Evolutionary conservation across 805 yeast species (phyloP).

Genomic region (Cyberlindnera xishuangbannaensis): DNA sequence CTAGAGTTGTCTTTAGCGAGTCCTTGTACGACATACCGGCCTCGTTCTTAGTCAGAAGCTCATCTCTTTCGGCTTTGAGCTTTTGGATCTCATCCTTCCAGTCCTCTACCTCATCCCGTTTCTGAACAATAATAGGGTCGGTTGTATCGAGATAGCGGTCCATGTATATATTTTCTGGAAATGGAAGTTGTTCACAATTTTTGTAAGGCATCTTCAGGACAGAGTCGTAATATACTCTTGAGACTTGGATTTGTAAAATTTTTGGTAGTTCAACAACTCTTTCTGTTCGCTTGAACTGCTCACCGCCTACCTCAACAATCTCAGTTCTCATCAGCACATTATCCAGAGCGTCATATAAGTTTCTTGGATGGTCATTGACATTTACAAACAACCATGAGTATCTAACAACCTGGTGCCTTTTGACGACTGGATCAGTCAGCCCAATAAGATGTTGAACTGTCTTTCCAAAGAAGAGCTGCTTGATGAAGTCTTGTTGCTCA

Average conservation of each 20-base stretch:
- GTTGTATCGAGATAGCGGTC: slow-evolving; percentile 81
- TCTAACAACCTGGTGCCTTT: slow-evolving; percentile 54
- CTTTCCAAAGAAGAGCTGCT: slow-evolving; percentile 77
- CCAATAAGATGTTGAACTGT: slow-evolving; percentile 49
- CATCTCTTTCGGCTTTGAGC: slow-evolving; percentile 38
- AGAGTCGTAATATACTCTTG: slow-evolving; percentile 86
- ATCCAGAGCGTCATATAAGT: slow-evolving; percentile 87
- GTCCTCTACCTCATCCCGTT: slow-evolving; percentile 45
- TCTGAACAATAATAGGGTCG: slow-evolving; percentile 44
- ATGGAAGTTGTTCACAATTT: slow-evolving; percentile 75
- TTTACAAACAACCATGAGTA: slow-evolving; percentile 80
- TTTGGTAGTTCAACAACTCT: slow-evolving; percentile 71
- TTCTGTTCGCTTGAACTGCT: slow-evolving; percentile 68
- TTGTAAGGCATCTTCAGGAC: slow-evolving; percentile 70
- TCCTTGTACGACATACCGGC: slow-evolving; percentile 45
- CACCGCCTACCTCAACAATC: slow-evolving; percentile 55
- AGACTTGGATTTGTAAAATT: slow-evolving; percentile 86
- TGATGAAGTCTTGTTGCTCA: slow-evolving; percentile 81
- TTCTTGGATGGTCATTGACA: slow-evolving; percentile 82
- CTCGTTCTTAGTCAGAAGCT: slow-evolving; percentile 41
- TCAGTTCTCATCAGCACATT: slow-evolving; percentile 72
- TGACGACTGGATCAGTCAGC: slow-evolving; percentile 16
- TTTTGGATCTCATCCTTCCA: slow-evolving; percentile 54
- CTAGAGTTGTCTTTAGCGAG: slow-evolving; percentile 49
- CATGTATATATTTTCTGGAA: slow-evolving; percentile 70